Conservation (phyloP, 139 green algal species). For the Asterochloris erici region DNA sequence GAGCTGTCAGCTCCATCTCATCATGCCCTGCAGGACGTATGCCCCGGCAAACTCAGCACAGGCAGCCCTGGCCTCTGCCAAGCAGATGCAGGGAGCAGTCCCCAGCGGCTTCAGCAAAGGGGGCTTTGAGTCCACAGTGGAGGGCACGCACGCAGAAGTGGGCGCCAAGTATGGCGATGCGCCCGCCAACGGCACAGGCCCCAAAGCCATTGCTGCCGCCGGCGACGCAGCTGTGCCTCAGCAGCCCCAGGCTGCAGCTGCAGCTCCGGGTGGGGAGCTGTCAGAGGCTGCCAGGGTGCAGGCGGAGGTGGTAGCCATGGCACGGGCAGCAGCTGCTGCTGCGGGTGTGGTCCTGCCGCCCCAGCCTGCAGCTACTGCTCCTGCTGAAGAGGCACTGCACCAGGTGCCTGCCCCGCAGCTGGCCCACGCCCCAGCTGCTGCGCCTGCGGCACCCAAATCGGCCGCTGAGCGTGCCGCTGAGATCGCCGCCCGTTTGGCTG, state of each 20-base stretch:
- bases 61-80: constrained; percentile 14
- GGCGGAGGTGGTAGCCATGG: not conserved
- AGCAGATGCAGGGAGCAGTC: constrained; percentile 6
- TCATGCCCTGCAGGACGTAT: no score
- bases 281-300: constrained; percentile 19
- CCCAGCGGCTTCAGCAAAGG: constrained; percentile 1
- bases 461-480: no score
- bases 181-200: not conserved
- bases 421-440: not conserved
- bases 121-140: constrained; percentile 22
- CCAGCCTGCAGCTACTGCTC: constrained; percentile 23
- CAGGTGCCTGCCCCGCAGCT: constrained; percentile 4
- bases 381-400: constrained; percentile 7
- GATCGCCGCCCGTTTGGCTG: no score
- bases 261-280: not conserved
- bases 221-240: not conserved
- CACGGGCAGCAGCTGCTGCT: constrained; percentile 2
- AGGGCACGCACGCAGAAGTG: constrained; percentile 4
- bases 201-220: not conserved
- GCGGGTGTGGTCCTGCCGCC: not conserved
- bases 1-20: no score
- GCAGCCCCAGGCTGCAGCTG: not conserved
- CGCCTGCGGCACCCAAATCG: not conserved
- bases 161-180: not conserved
- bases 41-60: not conserved